These are phyloP conservation scores for Penicillium bialowiezense DNA, from an alignment of 495 filamentous ascomycete genomes.

Conservation along the genomic window DNA sequence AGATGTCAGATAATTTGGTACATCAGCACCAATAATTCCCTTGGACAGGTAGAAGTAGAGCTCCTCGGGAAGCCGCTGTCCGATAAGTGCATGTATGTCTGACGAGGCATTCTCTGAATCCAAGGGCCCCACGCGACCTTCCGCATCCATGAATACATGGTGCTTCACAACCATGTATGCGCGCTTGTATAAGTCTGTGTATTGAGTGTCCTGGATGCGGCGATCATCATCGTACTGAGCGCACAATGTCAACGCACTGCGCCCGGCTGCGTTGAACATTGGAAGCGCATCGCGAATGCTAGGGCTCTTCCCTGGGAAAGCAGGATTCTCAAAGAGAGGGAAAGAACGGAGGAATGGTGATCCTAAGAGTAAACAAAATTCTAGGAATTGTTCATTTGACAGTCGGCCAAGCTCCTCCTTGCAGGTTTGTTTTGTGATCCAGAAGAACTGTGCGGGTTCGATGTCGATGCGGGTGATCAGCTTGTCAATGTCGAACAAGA, in stretches of 20 bases:
- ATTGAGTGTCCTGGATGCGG: constrained; percentile 64
- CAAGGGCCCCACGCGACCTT: constrained; percentile 71
- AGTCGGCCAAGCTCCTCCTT: constrained; percentile 68
- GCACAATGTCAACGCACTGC: constrained; percentile 62
- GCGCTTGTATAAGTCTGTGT: constrained; percentile 79
- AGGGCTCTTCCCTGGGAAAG: constrained; percentile 38
- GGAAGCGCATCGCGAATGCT: constrained; percentile 67
- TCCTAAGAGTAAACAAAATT: constrained; percentile 80
- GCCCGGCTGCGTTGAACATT: constrained; percentile 64
- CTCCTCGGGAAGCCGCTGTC: constrained; percentile 85
- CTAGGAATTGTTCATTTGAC: constrained; percentile 70
- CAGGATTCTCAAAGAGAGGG: constrained; percentile 66
- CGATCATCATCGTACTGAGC: constrained; percentile 70
- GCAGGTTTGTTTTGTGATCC: constrained; percentile 67
- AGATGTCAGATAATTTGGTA: constrained; percentile 77
- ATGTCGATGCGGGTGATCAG: constrained; percentile 77
- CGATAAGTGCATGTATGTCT: constrained; percentile 86
- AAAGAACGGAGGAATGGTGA: constrained; percentile 75
- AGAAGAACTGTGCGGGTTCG: constrained; percentile 61
- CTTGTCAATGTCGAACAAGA: constrained; percentile 83
- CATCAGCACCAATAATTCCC: constrained; percentile 72
- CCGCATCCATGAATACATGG: constrained; percentile 72
- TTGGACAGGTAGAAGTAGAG: constrained; percentile 87
- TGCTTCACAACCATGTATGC: constrained; percentile 83
- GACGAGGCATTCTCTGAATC: constrained; percentile 65